Percentiles rank a stretch among this genome's conserved stretches.
Conservation (phyloP, 495 filamentous ascomycete species). For the Penicillium mononematosum region DNA sequence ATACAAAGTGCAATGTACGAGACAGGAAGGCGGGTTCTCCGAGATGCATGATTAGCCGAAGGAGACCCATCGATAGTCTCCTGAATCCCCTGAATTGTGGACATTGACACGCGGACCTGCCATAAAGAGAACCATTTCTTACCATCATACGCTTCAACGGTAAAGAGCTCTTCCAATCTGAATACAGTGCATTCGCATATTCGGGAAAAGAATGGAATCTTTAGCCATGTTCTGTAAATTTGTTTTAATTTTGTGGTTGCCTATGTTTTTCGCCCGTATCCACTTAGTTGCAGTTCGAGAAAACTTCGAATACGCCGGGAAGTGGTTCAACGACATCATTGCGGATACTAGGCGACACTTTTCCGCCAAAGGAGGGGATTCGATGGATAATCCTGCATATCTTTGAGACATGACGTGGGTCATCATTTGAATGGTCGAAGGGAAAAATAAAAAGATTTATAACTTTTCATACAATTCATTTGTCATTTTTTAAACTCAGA, state of each 20-base stretch:
- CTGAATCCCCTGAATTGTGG: not conserved
- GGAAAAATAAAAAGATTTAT: not conserved
- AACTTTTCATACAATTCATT: constrained; percentile 2
- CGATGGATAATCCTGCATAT: not conserved
- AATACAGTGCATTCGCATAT: not conserved
- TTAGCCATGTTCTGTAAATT: not conserved
- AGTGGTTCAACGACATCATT: constrained; percentile 10
- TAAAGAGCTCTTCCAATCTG: not conserved
- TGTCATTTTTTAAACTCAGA: constrained; percentile 2
- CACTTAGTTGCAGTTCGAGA: constrained; percentile 6
- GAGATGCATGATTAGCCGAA: not conserved
- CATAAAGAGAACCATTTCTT: not conserved
- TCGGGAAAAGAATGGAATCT: not conserved
- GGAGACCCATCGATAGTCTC: not conserved
- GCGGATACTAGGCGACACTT: constrained; percentile 4
- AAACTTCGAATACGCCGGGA: constrained; percentile 9
- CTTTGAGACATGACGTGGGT: constrained; percentile 12
- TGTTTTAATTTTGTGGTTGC: no score
- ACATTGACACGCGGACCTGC: not conserved
- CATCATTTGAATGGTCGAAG: not conserved
- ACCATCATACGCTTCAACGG: not conserved
- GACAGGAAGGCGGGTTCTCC: not conserved
- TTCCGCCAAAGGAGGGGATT: not conserved
- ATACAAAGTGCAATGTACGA: not conserved
- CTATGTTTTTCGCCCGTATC: not conserved